Evolutionary conservation across 192 early-diverging fungal genomes (phyloP), one percentile per base, ranked within the genome.

Genomic region (Allomyces javanicus): DNA sequence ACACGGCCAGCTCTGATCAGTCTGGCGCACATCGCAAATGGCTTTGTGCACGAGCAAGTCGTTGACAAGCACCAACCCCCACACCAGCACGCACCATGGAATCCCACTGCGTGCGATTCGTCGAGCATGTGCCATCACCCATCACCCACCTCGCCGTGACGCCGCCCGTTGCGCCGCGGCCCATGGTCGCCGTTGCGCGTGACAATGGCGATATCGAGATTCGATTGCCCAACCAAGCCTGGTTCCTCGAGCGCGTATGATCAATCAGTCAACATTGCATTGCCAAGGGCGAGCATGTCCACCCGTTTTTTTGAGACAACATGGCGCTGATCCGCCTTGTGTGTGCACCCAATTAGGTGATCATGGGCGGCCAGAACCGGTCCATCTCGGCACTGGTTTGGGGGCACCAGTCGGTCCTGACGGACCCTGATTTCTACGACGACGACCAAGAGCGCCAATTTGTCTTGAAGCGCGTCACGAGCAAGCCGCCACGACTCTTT

Each of bases 401-500:
- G 50, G 50, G 1, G 3, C 50, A 58, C 50, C 50, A 58, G 21
- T 58, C 50, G 50, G 50, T 58, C 17, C 50, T 58, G 17, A 58
- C 50, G 4, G 50, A 58, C 50, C 50, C 21, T 21, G 50, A 58
- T 58, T n/a, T 58, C 50, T 58, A n/a, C 50, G 21, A 58, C 50
- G 50, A 58, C 17, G 50, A 58, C 17, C 50, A 21, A n/a, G 50
- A 58, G 50, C 50, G 50, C 50, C 17, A 14, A 3, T 58, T 58
- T 58, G 50, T n/a, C 0, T 58, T 58, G 50, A 58, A 58, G 50
- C 21, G 50, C 17, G 21, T 58, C 50, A 14, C 50, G 50, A 14
- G 50, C 17, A 58, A 58, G 21, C 21, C 50, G 21, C 86, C 91
- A 50, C 80, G 93, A 61, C 78, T 96, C 58, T 89, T 98, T 66